Percentiles rank a stretch among this genome's conserved stretches.
Conservation (phyloP, 2,329 filamentous ascomycete species). For the Colletotrichum sp. region DNA sequence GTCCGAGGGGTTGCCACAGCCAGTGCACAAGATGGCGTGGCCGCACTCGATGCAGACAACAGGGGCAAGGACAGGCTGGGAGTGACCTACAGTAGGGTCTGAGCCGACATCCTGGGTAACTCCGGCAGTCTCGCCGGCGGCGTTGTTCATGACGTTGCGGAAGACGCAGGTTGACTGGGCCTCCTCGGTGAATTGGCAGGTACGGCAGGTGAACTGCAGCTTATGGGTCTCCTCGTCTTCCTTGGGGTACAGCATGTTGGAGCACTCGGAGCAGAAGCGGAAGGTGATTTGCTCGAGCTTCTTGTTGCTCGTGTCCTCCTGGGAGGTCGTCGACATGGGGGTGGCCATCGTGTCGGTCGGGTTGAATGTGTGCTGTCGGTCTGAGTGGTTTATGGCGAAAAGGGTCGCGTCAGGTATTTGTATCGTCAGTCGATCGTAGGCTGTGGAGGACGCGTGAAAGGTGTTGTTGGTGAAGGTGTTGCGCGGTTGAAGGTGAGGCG, state of each 20-base stretch:
- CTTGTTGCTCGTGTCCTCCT: constrained; percentile 49
- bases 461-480: neutral
- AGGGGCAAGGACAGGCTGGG: constrained; percentile 34
- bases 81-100: constrained; percentile 94
- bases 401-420: neutral
- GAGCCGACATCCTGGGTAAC: constrained; percentile 96
- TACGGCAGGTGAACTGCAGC: constrained; percentile 94
- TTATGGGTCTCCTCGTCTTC: constrained; percentile 85
- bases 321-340: constrained; percentile 53
- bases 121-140: constrained; percentile 92
- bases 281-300: constrained; percentile 86
- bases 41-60: constrained; percentile 53
- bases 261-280: constrained; percentile 98
- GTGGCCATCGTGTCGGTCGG: constrained; percentile 53
- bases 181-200: constrained; percentile 88
- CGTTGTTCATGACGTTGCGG: constrained; percentile 90
- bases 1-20: constrained; percentile 34
- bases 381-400: neutral
- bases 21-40: constrained; percentile 44
- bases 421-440: neutral
- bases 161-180: constrained; percentile 91
- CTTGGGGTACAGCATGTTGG: constrained; percentile 97
- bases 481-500: neutral
- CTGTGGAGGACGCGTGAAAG: neutral
- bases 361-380: neutral